Evolutionary conservation across 108 stramenopile genomes (phyloP).

Genomic region (Stephanodiscus triporus): DNA sequence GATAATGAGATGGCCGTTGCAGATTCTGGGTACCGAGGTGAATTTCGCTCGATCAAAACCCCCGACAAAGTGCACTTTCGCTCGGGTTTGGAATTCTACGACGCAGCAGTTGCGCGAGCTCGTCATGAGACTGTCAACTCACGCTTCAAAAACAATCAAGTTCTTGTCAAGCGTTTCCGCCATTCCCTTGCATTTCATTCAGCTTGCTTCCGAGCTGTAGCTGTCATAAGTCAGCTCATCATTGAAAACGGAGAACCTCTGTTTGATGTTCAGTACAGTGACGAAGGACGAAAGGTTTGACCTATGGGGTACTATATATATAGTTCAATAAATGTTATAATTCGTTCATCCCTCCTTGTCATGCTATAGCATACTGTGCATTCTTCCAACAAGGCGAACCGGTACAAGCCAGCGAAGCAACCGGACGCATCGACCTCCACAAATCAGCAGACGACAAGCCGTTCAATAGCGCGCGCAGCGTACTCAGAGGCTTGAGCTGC

Average conservation of each 20-base stretch:
- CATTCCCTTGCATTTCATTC: conserved; percentile 17
- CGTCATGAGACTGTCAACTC: conserved; percentile 28
- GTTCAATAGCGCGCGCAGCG: conserved; percentile 31
- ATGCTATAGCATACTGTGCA: too few relatives aligned
- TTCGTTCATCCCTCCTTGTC: too few relatives aligned
- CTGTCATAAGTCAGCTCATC: conserved; percentile 25
- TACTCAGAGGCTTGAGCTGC: conserved; percentile 38
- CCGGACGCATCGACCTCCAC: conserved; percentile 49
- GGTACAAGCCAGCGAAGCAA: conserved; percentile 39
- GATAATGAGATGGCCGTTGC: conserved; percentile 22
- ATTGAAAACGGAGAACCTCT: conserved; percentile 26
- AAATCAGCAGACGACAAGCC: conserved; percentile 22
- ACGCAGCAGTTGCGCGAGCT: not conserved
- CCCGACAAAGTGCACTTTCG: conserved; percentile 6
- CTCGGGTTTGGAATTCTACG: not conserved
- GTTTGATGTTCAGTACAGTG: conserved; percentile 24
- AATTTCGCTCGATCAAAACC: conserved; percentile 6
- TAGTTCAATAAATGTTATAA: too few relatives aligned
- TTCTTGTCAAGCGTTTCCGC: conserved; percentile 10
- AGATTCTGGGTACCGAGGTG: conserved; percentile 17
- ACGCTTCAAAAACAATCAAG: conserved; percentile 6
- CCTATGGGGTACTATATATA: not conserved
- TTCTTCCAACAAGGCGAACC: not conserved
- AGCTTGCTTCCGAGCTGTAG: conserved; percentile 12
- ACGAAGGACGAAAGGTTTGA: conserved; percentile 4